Evolutionary conservation across 768 basidiomycete genomes (phyloP), one percentile per base, ranked within the genome.

Genomic region (Mycena maculata): DNA sequence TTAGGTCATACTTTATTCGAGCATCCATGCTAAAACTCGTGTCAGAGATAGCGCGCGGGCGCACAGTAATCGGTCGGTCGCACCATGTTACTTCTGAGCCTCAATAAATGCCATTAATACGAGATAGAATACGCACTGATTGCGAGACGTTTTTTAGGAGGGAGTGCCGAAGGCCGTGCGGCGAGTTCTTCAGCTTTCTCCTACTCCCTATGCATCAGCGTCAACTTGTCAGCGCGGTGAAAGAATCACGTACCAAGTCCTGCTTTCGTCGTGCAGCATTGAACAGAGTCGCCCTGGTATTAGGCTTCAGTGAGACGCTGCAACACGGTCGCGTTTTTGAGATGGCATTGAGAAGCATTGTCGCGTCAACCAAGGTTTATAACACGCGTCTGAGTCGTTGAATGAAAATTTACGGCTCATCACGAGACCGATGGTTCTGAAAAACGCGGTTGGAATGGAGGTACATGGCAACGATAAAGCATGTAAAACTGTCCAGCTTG

Each of bases 11-110:
- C 88, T 91, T 87, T 69, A 92, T 80, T 57, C 91, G 87, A 54
- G 90, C 89, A 75, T 92, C 91, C 90, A 92, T 93, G 79, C 33
- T 36, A 13, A 36, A 36, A 36, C 8, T 36, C n/a, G 33, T 36
- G 33, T 36, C 13, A 36, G 13, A 36, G 33, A 13, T 6, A 36
- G 33, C 13, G 33, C 6, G 13, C 13, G 33, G 33, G 13, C 33
- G 33, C 33, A 36, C 8, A 36, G 8, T 36, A 36, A 13, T 36
- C 8, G 33, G 33, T 36, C 8, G 33, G 33, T 36, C 33, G 33
- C 33, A 36, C 33, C 49, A 48, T 45, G 61, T 65, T n/a, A 63
- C 53, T 50, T 49, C 22, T 9, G 50, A 41, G 27, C 28, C 2
- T 38, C 10, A 68, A 49, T 25, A 25, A 8, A 3, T 10, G n/a